phyloP scores from a whole-genome alignment of 2,329 filamentous ascomycete species.

The Pestalotiopsis sp. region DNA sequence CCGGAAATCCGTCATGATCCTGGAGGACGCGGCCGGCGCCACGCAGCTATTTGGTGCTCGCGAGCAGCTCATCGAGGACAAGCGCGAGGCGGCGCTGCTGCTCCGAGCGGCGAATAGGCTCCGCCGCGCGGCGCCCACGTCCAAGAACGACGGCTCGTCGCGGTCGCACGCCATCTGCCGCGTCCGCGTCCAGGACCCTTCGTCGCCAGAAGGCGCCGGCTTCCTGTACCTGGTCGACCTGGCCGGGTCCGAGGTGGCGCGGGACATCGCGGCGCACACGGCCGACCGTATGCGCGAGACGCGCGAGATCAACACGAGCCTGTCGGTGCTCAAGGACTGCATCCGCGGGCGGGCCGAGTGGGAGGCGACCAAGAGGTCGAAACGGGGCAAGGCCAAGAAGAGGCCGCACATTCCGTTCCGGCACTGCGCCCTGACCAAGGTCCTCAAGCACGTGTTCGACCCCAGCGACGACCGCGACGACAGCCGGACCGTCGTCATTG shows the following conservation, averaged over 20 bases:
- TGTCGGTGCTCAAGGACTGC: slow-evolving; percentile 55
- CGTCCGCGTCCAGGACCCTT: slow-evolving; percentile 41
- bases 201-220: slow-evolving; percentile 34
- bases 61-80: slow-evolving; percentile 38
- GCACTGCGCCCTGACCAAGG: slow-evolving; percentile 49
- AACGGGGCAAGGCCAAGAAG: slow-evolving; percentile 25
- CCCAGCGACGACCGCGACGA: slow-evolving; percentile 35
- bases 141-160: slow-evolving; percentile 50
- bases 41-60: slow-evolving; percentile 46
- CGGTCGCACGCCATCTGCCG: slow-evolving; percentile 53
- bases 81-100: slow-evolving; percentile 31
- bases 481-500: slow-evolving; percentile 48
- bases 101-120: slow-evolving; percentile 42
- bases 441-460: slow-evolving; percentile 54
- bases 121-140: slow-evolving; percentile 43
- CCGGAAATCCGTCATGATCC: slow-evolving; percentile 43
- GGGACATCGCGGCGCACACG: slow-evolving; percentile 42
- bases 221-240: slow-evolving; percentile 49
- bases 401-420: slow-evolving; percentile 47
- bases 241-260: slow-evolving; percentile 51
- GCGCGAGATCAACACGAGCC: slow-evolving; percentile 50
- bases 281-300: slow-evolving; percentile 49
- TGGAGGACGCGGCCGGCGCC: slow-evolving; percentile 48
- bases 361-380: slow-evolving; percentile 26
- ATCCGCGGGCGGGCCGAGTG: slow-evolving; percentile 47